Evolutionary conservation across 164 flowering plant genomes (phyloP).

Genomic region (Vitis labrusca): DNA sequence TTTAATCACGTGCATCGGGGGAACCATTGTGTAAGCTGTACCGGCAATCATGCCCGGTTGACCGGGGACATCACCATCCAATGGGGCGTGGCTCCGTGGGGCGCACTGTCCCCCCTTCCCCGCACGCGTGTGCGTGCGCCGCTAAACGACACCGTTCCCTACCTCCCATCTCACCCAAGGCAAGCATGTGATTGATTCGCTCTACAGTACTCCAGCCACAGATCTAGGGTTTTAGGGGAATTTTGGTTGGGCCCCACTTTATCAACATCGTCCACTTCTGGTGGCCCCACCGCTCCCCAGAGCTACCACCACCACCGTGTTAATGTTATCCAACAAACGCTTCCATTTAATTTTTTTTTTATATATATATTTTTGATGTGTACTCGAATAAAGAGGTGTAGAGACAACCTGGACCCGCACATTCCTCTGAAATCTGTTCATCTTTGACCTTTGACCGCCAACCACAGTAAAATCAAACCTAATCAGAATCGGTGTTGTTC

Average conservation of each 20-base stretch:
- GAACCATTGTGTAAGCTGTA: conserved; percentile 23
- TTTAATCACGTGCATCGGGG: conserved; percentile 41
- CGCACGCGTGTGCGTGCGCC: conserved; percentile 32
- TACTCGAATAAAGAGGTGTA: conserved; percentile 22
- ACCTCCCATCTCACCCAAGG: neutral
- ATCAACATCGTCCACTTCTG: conserved; percentile 15
- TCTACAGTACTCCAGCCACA: neutral
- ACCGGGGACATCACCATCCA: conserved; percentile 49
- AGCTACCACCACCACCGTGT: neutral
- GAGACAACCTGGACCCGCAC: conserved; percentile 48
- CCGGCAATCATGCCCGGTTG: conserved; percentile 58
- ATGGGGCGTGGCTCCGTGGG: conserved; percentile 35
- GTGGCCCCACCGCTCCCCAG: conserved; percentile 6
- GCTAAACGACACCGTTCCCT: conserved; percentile 36
- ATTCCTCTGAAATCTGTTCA: conserved; percentile 37
- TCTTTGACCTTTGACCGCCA: conserved; percentile 61
- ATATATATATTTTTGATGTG: neutral
- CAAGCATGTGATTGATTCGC: neutral
- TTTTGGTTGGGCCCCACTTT: conserved; percentile 8
- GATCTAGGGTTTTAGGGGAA: neutral
- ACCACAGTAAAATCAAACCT: conserved; percentile 5
- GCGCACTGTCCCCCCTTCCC: conserved; percentile 25
- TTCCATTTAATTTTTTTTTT: too few species aligned
- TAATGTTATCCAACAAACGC: conserved; percentile 15
- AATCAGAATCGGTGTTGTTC: neutral